A percentile compares a stretch with the other conserved stretches of the same genome.
Evolutionary conservation across 805 yeast genomes (phyloP).

Genomic region (Cyberlindnera suaveolens): DNA sequence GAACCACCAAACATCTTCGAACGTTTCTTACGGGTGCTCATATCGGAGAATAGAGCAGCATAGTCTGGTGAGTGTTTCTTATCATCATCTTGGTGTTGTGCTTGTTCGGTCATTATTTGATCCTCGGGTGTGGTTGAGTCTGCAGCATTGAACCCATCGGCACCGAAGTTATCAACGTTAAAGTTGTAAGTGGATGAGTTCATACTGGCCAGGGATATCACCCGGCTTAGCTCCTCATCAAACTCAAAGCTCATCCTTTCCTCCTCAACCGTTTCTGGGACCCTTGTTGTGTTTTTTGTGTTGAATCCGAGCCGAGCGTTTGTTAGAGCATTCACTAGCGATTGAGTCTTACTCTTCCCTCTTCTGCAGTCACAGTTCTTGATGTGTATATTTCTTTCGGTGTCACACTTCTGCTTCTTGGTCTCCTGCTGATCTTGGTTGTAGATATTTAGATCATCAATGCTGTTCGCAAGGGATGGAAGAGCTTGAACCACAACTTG

Average conservation of each 20-base stretch:
- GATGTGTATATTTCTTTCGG: slow-evolving; percentile 7
- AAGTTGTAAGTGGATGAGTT: slow-evolving; percentile 21
- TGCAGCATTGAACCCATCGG: not conserved
- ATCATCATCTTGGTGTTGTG: slow-evolving; percentile 2
- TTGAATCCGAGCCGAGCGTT: slow-evolving; percentile 21
- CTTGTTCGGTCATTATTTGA: not conserved
- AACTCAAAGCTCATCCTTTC: slow-evolving; percentile 12
- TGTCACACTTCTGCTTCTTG: slow-evolving; percentile 1
- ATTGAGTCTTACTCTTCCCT: slow-evolving; percentile 17
- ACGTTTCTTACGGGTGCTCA: slow-evolving; percentile 14
- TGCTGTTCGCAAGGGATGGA: slow-evolving; percentile 14
- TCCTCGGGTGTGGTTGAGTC: not conserved
- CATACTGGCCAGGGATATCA: slow-evolving; percentile 20
- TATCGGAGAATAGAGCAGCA: slow-evolving; percentile 25
- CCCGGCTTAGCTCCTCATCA: slow-evolving; percentile 19
- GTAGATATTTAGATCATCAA: slow-evolving; percentile 12
- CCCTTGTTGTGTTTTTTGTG: not conserved
- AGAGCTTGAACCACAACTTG: slow-evolving; percentile 5
- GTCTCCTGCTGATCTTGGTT: slow-evolving; percentile 1
- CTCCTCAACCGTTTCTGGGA: slow-evolving; percentile 1
- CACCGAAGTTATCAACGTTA: slow-evolving; percentile 2
- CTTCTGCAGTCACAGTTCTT: slow-evolving; percentile 13
- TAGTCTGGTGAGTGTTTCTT: slow-evolving; percentile 24
- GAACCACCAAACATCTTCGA: not conserved
- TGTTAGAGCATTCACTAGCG: slow-evolving; percentile 19